Evolutionary conservation across 345 rosid species (phyloP).

Genomic region (Reutealis trisperma): DNA sequence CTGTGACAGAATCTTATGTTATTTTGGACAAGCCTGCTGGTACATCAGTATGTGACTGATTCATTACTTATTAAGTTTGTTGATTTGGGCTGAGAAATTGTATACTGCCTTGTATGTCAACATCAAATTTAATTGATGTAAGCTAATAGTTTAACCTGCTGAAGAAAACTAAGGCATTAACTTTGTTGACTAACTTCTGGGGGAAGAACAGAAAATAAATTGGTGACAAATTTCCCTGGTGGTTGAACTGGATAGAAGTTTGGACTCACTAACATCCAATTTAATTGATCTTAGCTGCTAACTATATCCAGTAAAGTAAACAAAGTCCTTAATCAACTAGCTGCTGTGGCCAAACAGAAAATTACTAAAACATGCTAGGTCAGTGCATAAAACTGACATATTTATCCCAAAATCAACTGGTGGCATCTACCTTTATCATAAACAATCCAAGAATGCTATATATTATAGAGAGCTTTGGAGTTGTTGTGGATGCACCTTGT

Average conservation of each 20-base stretch:
- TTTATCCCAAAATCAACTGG: background rate
- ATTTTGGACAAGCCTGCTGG: conserved; percentile 96
- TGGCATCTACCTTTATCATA: background rate
- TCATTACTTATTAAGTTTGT: conserved; percentile 3
- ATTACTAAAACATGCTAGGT: background rate
- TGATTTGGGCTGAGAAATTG: background rate
- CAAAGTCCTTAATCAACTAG: too few species aligned
- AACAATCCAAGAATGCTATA: background rate
- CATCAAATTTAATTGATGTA: background rate
- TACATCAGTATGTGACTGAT: conserved; percentile 66
- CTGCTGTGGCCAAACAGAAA: background rate
- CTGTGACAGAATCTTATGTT: conserved; percentile 71
- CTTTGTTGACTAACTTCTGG: background rate
- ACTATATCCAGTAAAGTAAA: too few species aligned
- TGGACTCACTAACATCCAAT: too few species aligned
- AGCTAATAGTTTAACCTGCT: background rate
- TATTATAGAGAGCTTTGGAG: background rate
- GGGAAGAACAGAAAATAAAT: too few species aligned
- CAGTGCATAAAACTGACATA: background rate
- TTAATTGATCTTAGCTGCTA: too few species aligned
- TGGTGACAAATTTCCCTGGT: too few species aligned
- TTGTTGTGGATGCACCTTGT: background rate
- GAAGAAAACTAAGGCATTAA: background rate
- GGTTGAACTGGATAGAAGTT: too few species aligned
- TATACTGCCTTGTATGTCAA: background rate